Base-by-base conservation (phyloP, 2,329 filamentous ascomycete species). In the Cercospora berteroae region DNA sequence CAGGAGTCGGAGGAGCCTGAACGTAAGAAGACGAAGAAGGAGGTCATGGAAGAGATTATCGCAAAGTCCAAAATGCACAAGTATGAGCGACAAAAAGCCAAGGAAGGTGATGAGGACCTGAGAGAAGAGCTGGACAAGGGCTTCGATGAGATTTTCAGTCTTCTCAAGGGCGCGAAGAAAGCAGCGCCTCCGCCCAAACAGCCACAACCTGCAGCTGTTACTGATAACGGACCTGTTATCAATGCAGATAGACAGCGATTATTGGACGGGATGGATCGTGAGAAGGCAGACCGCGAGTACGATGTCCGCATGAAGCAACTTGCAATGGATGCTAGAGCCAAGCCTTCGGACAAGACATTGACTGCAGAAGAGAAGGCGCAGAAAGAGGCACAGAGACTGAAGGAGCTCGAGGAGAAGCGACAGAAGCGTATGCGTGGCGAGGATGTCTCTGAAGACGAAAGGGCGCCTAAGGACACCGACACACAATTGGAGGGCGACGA, bases 11-110 rank as follows among this genome's bases (percentile, higher is more conserved):
- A 84, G 20, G 82, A 89, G 70, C 93, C 93, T 0, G 90, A 94
- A 74, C 87, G 90, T 67, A 97, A 97, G 80, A 99, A 97, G 83
- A 90, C 90, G 3, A 98, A 97, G 81, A 91, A 95, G 63, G 95
- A 99, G 79, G 92, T 99, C 60, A 97, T 98, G 92, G 91, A 97
- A 75, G 96, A 99, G 79, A 86, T 99, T 69, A 97, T 99, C 72
- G 92, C 94, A 68, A 99, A 99, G 80, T 98, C 94, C 0, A 99
- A 99, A 78, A 85, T 92, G 69, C 87, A 97, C 85, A 98, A 97
- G 81, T 94, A 94, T 76, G 94, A 98, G 81, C 89, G 95, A 48
- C 95, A 99, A 80, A 89, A 92, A 68, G 88, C 88, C 29, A 97
- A 97, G 77, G 95, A 98, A 69, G 93, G 95, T 60, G 95, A 99